Evolutionary conservation across 306 rosid species (phyloP).

Genomic region (Citrullus colocynthis): DNA sequence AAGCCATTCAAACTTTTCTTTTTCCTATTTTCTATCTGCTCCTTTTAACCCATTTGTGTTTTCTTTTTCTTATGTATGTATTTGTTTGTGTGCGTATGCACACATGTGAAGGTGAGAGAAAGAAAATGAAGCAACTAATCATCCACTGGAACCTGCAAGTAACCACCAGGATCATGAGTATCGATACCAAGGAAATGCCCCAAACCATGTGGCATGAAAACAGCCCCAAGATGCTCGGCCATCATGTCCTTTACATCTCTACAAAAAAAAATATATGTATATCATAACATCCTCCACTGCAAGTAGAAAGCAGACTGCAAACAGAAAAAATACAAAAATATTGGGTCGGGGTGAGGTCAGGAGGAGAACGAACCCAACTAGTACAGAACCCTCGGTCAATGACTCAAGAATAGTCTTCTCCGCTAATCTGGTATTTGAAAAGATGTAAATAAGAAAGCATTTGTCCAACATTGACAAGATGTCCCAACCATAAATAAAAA

Average conservation of each 20-base stretch:
- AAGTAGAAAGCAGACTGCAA: neutral
- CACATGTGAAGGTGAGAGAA: neutral
- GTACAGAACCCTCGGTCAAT: constrained; percentile 33
- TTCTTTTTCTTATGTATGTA: neutral
- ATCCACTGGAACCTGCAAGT: constrained; percentile 37
- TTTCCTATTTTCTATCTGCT: neutral
- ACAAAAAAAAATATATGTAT: constrained; percentile 10
- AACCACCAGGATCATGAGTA: constrained; percentile 97
- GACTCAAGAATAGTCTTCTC: constrained; percentile 69
- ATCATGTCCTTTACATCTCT: constrained; percentile 71
- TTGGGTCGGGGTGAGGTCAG: neutral
- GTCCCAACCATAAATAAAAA: neutral
- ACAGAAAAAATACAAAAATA: neutral
- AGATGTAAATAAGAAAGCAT: constrained; percentile 14
- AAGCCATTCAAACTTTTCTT: neutral
- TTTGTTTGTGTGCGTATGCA: too few relatives aligned
- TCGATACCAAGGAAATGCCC: constrained; percentile 95
- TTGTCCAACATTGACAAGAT: neutral
- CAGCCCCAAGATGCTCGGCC: constrained; percentile 53
- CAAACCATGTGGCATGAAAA: constrained; percentile 88
- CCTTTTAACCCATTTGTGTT: neutral
- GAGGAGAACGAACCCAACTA: constrained; percentile 44
- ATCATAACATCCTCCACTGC: neutral
- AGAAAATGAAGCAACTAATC: constrained; percentile 5
- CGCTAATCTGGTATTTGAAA: constrained; percentile 47